Evolutionary conservation across 2,329 filamentous ascomycete genomes (phyloP).

Genomic region (Aspergillus brunneoviolaceus): DNA sequence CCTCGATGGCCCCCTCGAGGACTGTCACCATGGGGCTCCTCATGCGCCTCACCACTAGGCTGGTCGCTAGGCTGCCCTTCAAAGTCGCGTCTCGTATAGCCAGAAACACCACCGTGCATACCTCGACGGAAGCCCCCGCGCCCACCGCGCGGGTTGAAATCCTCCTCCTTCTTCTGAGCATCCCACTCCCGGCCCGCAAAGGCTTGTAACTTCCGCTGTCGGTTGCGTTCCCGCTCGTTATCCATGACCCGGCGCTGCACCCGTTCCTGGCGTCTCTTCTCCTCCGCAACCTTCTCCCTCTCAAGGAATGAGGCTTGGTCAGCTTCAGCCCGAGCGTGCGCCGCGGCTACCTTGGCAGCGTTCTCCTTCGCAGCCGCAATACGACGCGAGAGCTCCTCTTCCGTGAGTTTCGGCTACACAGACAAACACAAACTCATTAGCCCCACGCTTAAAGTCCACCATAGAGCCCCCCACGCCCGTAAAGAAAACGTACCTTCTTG

Average conservation of each 20-base stretch:
- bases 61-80: conserved; percentile 21
- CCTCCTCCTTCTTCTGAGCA: conserved; percentile 58
- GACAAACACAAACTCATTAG: conserved; percentile 9
- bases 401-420: conserved; percentile 61
- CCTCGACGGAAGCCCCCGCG: conserved; percentile 50
- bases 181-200: conserved; percentile 63
- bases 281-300: conserved; percentile 59
- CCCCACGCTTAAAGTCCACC: no score
- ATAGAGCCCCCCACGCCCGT: no score
- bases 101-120: conserved; percentile 53
- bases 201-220: conserved; percentile 59
- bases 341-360: conserved; percentile 59
- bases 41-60: conserved; percentile 7
- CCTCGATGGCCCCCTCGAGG: conserved; percentile 20
- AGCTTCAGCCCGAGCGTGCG: conserved; percentile 66
- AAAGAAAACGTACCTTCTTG: conserved; percentile 38
- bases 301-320: conserved; percentile 64
- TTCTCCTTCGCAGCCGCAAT: conserved; percentile 62
- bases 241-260: conserved; percentile 60
- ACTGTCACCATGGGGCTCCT: conserved; percentile 10
- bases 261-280: conserved; percentile 53
- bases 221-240: conserved; percentile 61
- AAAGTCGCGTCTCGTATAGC: conserved; percentile 32
- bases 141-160: conserved; percentile 46
- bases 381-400: conserved; percentile 61